Percentiles rank a stretch among this genome's conserved stretches.
Evolutionary conservation across 2,329 filamentous ascomycete species (phyloP).

Genomic region (Rutstroemia sp.): DNA sequence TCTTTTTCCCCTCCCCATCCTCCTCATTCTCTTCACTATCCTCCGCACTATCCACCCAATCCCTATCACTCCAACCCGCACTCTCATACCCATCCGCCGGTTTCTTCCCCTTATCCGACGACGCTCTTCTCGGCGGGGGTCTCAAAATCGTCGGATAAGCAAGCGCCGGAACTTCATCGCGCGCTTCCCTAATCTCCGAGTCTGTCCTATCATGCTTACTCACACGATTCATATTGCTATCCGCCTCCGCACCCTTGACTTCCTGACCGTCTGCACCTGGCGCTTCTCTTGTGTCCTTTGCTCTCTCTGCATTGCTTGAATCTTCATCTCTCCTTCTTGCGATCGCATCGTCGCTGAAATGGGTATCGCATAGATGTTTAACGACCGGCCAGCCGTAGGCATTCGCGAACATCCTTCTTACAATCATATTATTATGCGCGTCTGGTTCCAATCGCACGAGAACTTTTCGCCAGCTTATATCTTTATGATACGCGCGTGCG

Average conservation of each 20-base stretch:
- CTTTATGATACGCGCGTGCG: slow-evolving; percentile 86
- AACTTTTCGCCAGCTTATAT: slow-evolving; percentile 92
- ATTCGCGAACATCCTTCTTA: slow-evolving; percentile 93
- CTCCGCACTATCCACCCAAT: slow-evolving; percentile 50
- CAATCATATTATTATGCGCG: slow-evolving; percentile 97
- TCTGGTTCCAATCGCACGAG: slow-evolving; percentile 92
- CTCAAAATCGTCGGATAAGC: slow-evolving; percentile 12
- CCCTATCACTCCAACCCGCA: slow-evolving; percentile 57
- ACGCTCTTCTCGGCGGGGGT: neutral
- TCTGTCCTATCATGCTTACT: slow-evolving; percentile 34
- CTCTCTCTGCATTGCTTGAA: slow-evolving; percentile 61
- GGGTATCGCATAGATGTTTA: slow-evolving; percentile 88
- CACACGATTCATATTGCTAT: slow-evolving; percentile 17
- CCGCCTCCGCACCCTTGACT: slow-evolving; percentile 30
- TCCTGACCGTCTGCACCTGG: slow-evolving; percentile 61
- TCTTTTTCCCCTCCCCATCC: slow-evolving; percentile 29
- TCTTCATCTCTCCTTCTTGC: slow-evolving; percentile 61
- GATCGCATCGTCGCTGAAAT: slow-evolving; percentile 72
- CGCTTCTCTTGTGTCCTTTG: slow-evolving; percentile 48
- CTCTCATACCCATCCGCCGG: slow-evolving; percentile 36
- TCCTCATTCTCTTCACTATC: slow-evolving; percentile 30
- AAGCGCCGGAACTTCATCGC: slow-evolving; percentile 29
- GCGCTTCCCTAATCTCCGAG: slow-evolving; percentile 41
- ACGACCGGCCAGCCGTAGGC: slow-evolving; percentile 97
- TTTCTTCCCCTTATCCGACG: neutral